Percentiles rank a stretch among this genome's conserved stretches.
Conservation (phyloP, 208 protist species). For the Acanthamoeba quina region DNA sequence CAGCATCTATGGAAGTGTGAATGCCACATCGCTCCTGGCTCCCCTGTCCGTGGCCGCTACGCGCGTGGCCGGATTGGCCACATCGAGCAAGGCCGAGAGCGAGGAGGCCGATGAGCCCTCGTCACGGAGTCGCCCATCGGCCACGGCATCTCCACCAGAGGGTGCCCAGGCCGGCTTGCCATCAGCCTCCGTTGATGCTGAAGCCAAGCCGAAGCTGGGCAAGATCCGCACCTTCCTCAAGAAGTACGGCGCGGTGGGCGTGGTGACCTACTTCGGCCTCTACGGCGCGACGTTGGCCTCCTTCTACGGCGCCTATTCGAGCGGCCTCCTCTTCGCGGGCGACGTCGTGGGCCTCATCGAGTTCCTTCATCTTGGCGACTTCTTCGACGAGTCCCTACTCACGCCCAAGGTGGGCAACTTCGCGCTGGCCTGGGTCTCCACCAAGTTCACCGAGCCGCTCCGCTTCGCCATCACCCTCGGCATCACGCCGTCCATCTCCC, state of each 20-base stretch:
- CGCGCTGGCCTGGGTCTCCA: slow-evolving; percentile 62
- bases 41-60: neutral
- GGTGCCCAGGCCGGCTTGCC: neutral
- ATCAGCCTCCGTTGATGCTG: neutral
- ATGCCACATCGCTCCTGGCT: neutral
- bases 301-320: slow-evolving; percentile 53
- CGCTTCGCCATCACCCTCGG: slow-evolving; percentile 57
- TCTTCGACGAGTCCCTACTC: slow-evolving; percentile 17
- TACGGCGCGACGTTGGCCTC: slow-evolving; percentile 58
- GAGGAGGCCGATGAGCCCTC: slow-evolving; percentile 52
- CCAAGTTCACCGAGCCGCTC: slow-evolving; percentile 74
- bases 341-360: slow-evolving; percentile 67
- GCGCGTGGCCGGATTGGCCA: neutral
- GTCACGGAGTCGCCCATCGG: slow-evolving; percentile 11
- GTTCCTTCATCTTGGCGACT: neutral
- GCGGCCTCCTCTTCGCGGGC: slow-evolving; percentile 43
- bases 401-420: slow-evolving; percentile 71
- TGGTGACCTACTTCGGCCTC: slow-evolving; percentile 69
- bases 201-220: neutral
- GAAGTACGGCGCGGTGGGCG: slow-evolving; percentile 67
- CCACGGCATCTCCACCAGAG: neutral
- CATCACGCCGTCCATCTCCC: slow-evolving; percentile 65
- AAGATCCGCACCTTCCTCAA: slow-evolving; percentile 36
- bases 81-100: neutral
- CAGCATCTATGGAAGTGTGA: neutral